A percentile compares a stretch with the other conserved stretches of the same genome.
Conservation (phyloP, 73 alveolate genomes). For the Paramecium pentaurelia region DNA sequence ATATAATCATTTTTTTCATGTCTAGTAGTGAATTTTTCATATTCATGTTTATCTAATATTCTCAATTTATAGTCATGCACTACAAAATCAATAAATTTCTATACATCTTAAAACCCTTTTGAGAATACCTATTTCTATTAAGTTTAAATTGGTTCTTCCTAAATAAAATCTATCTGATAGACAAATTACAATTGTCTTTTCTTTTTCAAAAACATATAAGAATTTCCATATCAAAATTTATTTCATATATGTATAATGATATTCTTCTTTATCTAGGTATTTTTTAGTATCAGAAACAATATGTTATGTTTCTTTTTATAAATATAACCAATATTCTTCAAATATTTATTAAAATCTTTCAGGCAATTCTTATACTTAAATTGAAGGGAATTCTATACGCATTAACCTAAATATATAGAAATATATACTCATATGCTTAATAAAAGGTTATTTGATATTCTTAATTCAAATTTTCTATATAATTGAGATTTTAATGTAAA, state of each 20-base stretch:
- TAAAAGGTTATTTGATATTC: neutral
- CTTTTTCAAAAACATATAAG: neutral
- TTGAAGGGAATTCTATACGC: conserved; percentile 6
- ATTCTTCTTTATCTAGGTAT: neutral
- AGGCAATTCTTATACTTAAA: neutral
- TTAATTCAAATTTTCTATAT: neutral
- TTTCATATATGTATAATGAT: neutral
- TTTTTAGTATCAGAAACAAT: neutral
- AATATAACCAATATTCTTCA: neutral
- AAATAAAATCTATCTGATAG: neutral
- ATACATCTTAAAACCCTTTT: neutral
- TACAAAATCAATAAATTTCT: neutral
- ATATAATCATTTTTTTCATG: neutral
- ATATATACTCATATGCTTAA: neutral
- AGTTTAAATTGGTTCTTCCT: neutral
- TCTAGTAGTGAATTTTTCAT: neutral
- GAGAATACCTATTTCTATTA: neutral
- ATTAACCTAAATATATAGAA: neutral
- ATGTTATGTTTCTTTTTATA: neutral
- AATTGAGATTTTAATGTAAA: neutral
- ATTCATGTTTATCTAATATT: neutral
- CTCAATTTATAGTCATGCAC: conserved; percentile 8
- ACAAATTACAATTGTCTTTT: neutral
- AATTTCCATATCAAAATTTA: neutral
- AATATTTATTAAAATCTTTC: neutral